Conservation (phyloP, 768 basidiomycete genomes). For the Neoboletus magnificus region DNA sequence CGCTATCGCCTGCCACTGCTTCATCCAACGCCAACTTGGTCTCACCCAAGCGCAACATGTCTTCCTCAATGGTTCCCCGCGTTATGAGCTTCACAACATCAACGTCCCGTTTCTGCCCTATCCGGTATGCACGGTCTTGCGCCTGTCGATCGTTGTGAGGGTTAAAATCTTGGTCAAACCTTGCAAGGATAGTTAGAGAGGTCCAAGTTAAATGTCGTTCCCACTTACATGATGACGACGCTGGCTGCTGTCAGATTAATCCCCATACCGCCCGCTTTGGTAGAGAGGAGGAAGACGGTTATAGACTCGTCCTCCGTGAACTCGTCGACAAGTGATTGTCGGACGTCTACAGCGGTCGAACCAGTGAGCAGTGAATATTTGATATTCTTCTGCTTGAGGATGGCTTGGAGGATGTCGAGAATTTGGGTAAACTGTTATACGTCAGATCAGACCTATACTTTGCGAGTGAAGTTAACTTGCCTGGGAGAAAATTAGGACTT, state of each 20-base stretch:
- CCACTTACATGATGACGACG: conserved; percentile 82
- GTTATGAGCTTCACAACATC: conserved; percentile 94
- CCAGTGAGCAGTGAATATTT: conserved; percentile 87
- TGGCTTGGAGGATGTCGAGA: conserved; percentile 84
- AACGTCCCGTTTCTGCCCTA: conserved; percentile 91
- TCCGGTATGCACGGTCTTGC: conserved; percentile 95
- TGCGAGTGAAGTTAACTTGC: conserved; percentile 39
- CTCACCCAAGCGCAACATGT: conserved; percentile 85
- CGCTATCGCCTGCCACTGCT: conserved; percentile 78
- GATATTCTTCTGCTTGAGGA: conserved; percentile 68
- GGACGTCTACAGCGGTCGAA: conserved; percentile 87
- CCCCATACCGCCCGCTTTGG: conserved; percentile 93
- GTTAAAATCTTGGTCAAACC: conserved; percentile 98
- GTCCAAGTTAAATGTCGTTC: background rate
- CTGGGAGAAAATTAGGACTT: conserved; percentile 93
- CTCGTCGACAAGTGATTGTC: conserved; percentile 92
- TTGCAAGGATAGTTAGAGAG: conserved; percentile 27
- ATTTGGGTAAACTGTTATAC: conserved; percentile 84
- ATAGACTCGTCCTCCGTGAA: conserved; percentile 85
- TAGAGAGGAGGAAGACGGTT: conserved; percentile 85
- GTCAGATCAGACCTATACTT: background rate
- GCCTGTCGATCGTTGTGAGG: conserved; percentile 97
- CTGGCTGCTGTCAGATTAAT: conserved; percentile 96
- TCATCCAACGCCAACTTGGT: conserved; percentile 92
- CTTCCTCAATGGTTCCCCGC: conserved; percentile 91